These are phyloP conservation scores for Cyamopsis tetragonoloba DNA, from an alignment of 306 rosid genomes.

Conservation along the genomic window DNA sequence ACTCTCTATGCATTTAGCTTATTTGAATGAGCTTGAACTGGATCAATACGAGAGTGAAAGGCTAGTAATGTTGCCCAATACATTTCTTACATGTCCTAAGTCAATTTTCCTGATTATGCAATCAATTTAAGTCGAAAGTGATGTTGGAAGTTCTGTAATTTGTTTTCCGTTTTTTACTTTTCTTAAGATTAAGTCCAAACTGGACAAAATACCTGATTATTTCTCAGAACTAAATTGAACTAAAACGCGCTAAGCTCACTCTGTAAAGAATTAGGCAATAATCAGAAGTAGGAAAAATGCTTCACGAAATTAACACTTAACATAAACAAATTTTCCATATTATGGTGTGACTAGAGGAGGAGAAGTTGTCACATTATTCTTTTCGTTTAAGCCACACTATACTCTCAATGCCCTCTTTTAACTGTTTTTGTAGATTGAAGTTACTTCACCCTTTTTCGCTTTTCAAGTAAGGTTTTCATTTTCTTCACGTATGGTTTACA, in stretches of 20 bases:
- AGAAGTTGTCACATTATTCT: not conserved
- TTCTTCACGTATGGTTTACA: constrained; percentile 20
- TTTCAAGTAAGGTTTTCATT: constrained; percentile 4
- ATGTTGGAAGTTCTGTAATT: not conserved
- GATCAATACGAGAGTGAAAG: not conserved
- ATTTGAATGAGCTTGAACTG: not conserved
- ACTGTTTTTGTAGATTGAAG: not conserved
- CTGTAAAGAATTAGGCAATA: not conserved
- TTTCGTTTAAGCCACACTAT: not conserved
- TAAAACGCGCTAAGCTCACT: too few relatives aligned
- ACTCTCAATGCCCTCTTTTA: not conserved
- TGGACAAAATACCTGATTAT: too few relatives aligned
- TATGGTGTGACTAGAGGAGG: not conserved
- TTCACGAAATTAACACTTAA: not conserved
- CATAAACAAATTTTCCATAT: not conserved
- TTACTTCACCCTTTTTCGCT: not conserved
- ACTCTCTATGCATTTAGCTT: too few relatives aligned
- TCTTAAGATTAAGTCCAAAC: too few relatives aligned
- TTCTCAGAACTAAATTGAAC: too few relatives aligned
- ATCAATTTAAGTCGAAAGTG: not conserved
- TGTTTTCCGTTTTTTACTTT: not conserved
- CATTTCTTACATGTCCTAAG: not conserved
- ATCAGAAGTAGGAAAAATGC: not conserved
- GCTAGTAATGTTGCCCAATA: not conserved
- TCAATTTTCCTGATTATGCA: not conserved